A percentile compares a stretch with the other conserved stretches of the same genome.
Conservation (phyloP, 129 eudicot genomes). For the Flaveria bidentis region DNA sequence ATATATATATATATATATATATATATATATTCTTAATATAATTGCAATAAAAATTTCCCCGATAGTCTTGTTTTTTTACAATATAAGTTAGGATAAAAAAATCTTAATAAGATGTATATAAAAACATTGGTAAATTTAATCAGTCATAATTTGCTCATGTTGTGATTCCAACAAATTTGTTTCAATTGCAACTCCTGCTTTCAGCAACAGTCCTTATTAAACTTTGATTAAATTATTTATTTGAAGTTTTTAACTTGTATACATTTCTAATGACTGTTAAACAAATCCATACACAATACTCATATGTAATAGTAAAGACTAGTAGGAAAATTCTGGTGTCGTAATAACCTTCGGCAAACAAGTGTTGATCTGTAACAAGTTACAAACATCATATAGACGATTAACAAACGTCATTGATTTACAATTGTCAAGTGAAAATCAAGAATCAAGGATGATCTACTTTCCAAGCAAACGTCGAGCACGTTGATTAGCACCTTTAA, state of each 20-base stretch:
- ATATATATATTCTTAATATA: too few relatives aligned
- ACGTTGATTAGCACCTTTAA: conserved; percentile 70
- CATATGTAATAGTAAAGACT: neutral
- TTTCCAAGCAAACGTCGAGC: conserved; percentile 72
- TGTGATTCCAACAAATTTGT: too few relatives aligned
- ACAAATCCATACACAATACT: neutral
- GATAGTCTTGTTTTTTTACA: too few relatives aligned
- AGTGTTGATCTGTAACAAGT: conserved; percentile 10
- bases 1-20: too few relatives aligned
- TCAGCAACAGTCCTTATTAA: neutral
- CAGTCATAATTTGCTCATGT: too few relatives aligned
- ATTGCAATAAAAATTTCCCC: too few relatives aligned
- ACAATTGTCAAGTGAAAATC: conserved; percentile 5
- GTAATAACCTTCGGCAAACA: conserved; percentile 12
- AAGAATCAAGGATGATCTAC: conserved; percentile 25
- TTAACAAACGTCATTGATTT: neutral
- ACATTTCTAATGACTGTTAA: neutral
- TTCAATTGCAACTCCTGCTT: too few relatives aligned
- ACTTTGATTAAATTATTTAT: neutral
- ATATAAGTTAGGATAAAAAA: too few relatives aligned
- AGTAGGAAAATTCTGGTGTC: conserved; percentile 12
- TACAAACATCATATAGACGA: conserved; percentile 11
- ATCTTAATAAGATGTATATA: too few relatives aligned
- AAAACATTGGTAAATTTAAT: too few relatives aligned
- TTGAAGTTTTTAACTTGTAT: neutral